Evolutionary conservation across 164 flowering plant species (phyloP).

Genomic region (Tinospora cordifolia): DNA sequence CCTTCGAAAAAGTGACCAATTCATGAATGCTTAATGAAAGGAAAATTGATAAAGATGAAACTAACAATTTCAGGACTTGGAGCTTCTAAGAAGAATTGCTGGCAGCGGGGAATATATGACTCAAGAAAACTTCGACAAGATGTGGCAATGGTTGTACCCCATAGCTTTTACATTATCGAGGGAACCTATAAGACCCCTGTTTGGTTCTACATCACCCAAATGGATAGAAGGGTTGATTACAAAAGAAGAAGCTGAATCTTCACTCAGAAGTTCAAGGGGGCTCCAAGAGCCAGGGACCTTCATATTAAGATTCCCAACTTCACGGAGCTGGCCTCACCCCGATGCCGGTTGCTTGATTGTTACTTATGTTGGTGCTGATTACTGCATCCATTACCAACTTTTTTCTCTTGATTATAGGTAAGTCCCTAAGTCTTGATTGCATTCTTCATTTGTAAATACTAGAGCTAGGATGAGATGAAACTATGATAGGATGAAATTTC

Average conservation of each 20-base stretch:
- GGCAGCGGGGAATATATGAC: constrained; percentile 53
- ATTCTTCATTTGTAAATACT: not conserved
- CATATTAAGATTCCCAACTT: constrained; percentile 82
- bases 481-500: too few relatives aligned
- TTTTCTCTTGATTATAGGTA: constrained; percentile 58
- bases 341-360: constrained; percentile 91
- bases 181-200: constrained; percentile 41
- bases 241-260: constrained; percentile 83
- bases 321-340: constrained; percentile 99
- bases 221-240: constrained; percentile 94
- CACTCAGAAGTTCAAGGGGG: constrained; percentile 54
- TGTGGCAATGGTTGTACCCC: constrained; percentile 96
- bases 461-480: not conserved
- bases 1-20: not conserved
- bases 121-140: constrained; percentile 65
- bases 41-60: not conserved
- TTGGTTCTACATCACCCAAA: constrained; percentile 56
- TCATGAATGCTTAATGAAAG: not conserved
- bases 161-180: constrained; percentile 68
- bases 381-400: constrained; percentile 53
- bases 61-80: constrained; percentile 48
- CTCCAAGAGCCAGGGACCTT: constrained; percentile 79
- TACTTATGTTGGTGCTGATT: constrained; percentile 70
- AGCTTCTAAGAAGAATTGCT: constrained; percentile 53
- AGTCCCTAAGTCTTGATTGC: constrained; percentile 1